Conservation (phyloP, 1,139 yeast species). For the Candida buenavistaensis region DNA sequence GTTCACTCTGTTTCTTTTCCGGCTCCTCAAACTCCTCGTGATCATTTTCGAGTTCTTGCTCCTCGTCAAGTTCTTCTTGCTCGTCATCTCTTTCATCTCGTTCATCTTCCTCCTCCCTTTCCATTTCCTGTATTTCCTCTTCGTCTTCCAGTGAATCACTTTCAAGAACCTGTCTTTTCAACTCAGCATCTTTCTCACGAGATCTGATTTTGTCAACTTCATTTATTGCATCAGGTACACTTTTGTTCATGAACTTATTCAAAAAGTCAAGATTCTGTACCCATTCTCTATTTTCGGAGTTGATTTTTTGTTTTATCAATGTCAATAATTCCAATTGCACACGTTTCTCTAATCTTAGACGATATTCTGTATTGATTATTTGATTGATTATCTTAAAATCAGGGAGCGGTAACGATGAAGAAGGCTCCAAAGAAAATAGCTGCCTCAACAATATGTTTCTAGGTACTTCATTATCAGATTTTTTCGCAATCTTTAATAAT, state of each 20-base stretch:
- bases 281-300: constrained; percentile 41
- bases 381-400: constrained; percentile 29
- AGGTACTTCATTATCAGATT: constrained; percentile 14
- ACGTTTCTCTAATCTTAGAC: constrained; percentile 32
- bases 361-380: constrained; percentile 36
- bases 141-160: constrained; percentile 13
- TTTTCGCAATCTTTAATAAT: constrained; percentile 18
- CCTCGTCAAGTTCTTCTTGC: constrained; percentile 9
- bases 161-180: constrained; percentile 15
- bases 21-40: constrained; percentile 2
- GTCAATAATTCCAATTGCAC: constrained; percentile 38
- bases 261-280: constrained; percentile 37
- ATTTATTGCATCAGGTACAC: constrained; percentile 29
- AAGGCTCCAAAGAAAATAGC: constrained; percentile 30
- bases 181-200: constrained; percentile 18
- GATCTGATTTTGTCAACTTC: constrained; percentile 31
- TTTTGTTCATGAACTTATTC: constrained; percentile 35
- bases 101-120: constrained; percentile 13
- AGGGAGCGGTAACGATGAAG: constrained; percentile 28
- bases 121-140: constrained; percentile 13
- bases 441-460: constrained; percentile 20
- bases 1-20: no score
- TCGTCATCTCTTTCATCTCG: constrained; percentile 13
- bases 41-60: constrained; percentile 10
- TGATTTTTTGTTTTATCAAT: constrained; percentile 32